Evolutionary conservation across 1,284 basidiomycete species (phyloP), one percentile per base, ranked within the genome.

Genomic region (Papiliotrema fonsecae): DNA sequence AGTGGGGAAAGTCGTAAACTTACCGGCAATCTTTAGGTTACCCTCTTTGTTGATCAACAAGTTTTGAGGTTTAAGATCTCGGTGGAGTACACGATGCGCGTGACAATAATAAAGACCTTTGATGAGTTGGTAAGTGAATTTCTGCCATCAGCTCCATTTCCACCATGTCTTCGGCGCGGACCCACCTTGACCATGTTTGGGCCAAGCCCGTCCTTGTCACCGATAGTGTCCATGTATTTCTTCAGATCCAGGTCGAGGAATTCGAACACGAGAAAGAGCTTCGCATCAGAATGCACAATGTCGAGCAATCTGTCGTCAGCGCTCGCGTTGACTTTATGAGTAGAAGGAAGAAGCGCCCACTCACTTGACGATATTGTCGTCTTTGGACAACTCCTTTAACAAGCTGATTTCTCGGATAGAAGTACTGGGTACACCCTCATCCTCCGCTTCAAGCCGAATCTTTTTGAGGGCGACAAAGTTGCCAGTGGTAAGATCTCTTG

Each of bases 31-130:
- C 74, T 98, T 98, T 47, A 98, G 80, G 76, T 98, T 94, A 42
- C 94, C 93, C 65, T 93, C 90, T 64, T 90, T 83, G 74, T 97
- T 94, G 76, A 98, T 97, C 54, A 98, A 82, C 48, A 98, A 77
- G 68, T 98, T 98, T 75, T 98, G 94, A 0, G 94, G 94, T 74
- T 97, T 98, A 51, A 98, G 79, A 74, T 98, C 94, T 27, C 96
- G 85, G 73, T 99, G 96, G 13, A 99, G 80, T 28, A 99, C 92
- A 59, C 97, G 85, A 67, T 98, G 97, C 71, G 97, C 93, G 74
- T 99, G 96, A 73, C 96, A 99, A 75, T 96, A 99, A 27, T 93
- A 93, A 24, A 93, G 91, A 42, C 96, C 96, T 75, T 96, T 97
- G 64, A 97, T 79, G 32, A 98, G 82, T 74, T 98, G 93, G 73